Conservation (phyloP, 1,284 basidiomycete genomes). For the Marasmius fiardii region DNA sequence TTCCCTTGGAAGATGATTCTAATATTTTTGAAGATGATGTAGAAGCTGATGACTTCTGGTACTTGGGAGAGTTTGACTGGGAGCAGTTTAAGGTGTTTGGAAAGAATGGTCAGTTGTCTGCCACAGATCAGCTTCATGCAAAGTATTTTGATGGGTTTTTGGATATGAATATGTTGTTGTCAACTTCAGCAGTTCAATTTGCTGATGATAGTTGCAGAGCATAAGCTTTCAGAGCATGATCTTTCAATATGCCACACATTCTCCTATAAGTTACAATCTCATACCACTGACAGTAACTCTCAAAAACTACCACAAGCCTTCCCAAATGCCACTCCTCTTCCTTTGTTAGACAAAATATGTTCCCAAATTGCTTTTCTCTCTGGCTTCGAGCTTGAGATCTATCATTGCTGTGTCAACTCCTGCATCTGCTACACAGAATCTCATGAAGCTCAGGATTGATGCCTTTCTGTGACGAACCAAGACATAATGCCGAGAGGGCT, state of each 20-base stretch:
- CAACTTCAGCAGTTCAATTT: too few species aligned
- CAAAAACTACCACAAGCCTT: conserved; percentile 18
- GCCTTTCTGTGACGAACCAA: conserved; percentile 26
- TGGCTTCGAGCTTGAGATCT: conserved; percentile 1
- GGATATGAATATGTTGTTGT: too few species aligned
- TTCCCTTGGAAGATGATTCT: too few species aligned
- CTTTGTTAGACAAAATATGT: conserved; percentile 11
- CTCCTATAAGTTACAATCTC: conserved; percentile 19
- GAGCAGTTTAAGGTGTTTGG: too few species aligned
- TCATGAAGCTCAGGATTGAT: conserved; percentile 18
- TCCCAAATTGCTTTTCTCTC: conserved; percentile 10
- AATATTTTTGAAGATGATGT: too few species aligned
- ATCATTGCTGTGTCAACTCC: background rate
- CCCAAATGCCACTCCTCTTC: conserved; percentile 11
- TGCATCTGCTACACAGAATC: conserved; percentile 27
- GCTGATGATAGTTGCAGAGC: too few species aligned
- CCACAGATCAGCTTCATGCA: too few species aligned
- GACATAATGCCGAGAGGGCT: conserved; percentile 18
- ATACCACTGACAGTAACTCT: conserved; percentile 20
- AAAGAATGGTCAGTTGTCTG: too few species aligned
- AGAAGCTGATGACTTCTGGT: too few species aligned
- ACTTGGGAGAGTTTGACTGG: too few species aligned
- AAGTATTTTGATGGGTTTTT: too few species aligned
- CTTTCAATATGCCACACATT: conserved; percentile 22
- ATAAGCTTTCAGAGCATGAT: conserved; percentile 19